Base-by-base conservation (phyloP, 768 basidiomycete species). In the Suillus brevipes region DNA sequence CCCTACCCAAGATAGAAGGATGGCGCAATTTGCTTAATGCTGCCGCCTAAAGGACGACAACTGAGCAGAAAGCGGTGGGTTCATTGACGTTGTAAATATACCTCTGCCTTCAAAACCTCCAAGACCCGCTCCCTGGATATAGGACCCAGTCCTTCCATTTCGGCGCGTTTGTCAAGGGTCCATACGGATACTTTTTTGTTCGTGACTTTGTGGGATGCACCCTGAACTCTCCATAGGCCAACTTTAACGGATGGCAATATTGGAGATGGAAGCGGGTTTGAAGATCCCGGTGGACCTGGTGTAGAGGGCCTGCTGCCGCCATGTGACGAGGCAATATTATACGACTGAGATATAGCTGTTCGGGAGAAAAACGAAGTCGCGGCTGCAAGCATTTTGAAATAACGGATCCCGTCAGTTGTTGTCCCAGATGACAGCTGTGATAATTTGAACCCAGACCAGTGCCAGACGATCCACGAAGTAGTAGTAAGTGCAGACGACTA, bases 51-150 rank as follows among this genome's bases (percentile, higher is more conserved):
- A n/a, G 62, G 53, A 61, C 49, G 43, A 45, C 34, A 45, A 59
- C 66, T 49, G 59, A 42, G 34, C 37, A 52, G 23, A 40, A 13
- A 23, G 36, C n/a, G n/a, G 20, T 63, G 56, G 36, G 8, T 3
- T 43, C 62, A 58, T 52, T 40, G 18, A 69, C 47, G 60, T 58
- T 20, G 40, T 61, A 77, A 55, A 53, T 64, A 61, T 73, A 94
- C 97, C 89, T 99, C 97, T 37, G 89, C 86, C 77, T 96, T 98
- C 75, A 99, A 76, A 3, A 94, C 87, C 68, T 97, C 95, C 23
- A 97, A 68, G 3, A 89, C 86, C 70, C 84, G 85, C 63, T 97
- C 96, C 74, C 80, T 89, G 47, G 87, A 88, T 47, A 81, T 65
- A 4, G 84, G 82, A 2, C 85, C 83, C 70, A 91, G 77, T 61